Conservation (phyloP, 495 filamentous ascomycete species). For the Penicillium robsamsonii region DNA sequence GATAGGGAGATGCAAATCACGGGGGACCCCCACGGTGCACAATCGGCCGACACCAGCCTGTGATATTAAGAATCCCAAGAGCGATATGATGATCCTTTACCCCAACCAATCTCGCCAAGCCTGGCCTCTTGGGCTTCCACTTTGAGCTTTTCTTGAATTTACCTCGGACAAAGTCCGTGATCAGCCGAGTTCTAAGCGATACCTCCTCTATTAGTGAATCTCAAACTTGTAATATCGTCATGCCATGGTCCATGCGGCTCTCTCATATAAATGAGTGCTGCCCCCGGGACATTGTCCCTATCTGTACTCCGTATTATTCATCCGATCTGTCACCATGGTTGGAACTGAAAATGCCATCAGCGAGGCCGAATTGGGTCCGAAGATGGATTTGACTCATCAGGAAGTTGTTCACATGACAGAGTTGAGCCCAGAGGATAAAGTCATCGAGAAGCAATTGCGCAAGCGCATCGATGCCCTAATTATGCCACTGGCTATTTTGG, state of each 20-base stretch:
- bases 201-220: not conserved
- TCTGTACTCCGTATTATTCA: not conserved
- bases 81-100: too few relatives aligned
- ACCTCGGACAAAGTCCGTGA: conserved; percentile 2
- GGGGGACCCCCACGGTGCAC: conserved; percentile 1
- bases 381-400: conserved; percentile 40
- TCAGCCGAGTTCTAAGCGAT: not conserved
- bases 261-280: conserved; percentile 5
- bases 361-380: conserved; percentile 43
- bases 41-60: not conserved
- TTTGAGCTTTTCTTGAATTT: not conserved
- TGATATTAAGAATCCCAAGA: too few relatives aligned
- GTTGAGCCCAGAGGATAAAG: conserved; percentile 46
- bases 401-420: conserved; percentile 40
- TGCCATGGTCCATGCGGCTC: conserved; percentile 4
- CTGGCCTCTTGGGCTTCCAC: not conserved
- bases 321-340: conserved; percentile 13
- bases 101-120: not conserved
- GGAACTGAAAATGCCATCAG: conserved; percentile 21
- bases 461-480: conserved; percentile 51
- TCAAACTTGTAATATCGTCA: too few relatives aligned
- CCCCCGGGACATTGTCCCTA: not conserved
- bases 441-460: conserved; percentile 47
- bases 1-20: not conserved
- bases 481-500: conserved; percentile 55